Evolutionary conservation across 805 yeast species (phyloP), one percentile per base, ranked within the genome.

Genomic region (Zygosaccharomyces siamensis): DNA sequence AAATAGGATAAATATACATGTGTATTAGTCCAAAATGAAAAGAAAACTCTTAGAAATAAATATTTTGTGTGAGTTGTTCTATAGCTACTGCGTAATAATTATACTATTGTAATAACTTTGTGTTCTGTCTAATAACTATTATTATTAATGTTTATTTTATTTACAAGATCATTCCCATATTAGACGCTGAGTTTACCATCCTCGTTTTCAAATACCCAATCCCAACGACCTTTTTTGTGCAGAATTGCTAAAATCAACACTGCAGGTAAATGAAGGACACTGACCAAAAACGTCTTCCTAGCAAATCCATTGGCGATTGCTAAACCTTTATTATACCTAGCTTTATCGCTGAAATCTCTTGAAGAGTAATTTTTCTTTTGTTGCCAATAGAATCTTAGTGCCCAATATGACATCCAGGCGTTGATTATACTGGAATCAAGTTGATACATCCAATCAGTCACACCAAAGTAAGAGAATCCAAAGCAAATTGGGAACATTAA

Each of bases 181-280:
- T 38, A 45, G 39, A 47, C 43, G 36, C 35, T 46, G 21, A 41
- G 28, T 35, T 36, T 50, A 24, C 20, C 47, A 16, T 64, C 60
- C 10, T 60, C 67, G 4, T 55, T 50, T 12, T 67, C 72, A 43
- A 73, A 73, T 23, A 83, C 58, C 73, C 86, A 76, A 62, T 89
- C 96, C 97, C 97, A 92, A 64, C 89, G 89, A 5, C 97, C 97
- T 64, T 84, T 84, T 69, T 93, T 93, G 68, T 93, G 98, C 45
- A 93, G 66, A 89, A 93, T 92, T 1, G 98, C 97, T 51, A 93
- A 71, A 16, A 89, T 84, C 46, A 93, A 71, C 12, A 95, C 84
- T 0, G 86, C 90, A 0, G 99, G 99, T 40, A 93, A 71, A 59
- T 93, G 98, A 82, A 92, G 81, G 1, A 93, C 96, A 24, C 96